Conservation (phyloP, 768 basidiomycete genomes). For the Mycena kentingensis region DNA sequence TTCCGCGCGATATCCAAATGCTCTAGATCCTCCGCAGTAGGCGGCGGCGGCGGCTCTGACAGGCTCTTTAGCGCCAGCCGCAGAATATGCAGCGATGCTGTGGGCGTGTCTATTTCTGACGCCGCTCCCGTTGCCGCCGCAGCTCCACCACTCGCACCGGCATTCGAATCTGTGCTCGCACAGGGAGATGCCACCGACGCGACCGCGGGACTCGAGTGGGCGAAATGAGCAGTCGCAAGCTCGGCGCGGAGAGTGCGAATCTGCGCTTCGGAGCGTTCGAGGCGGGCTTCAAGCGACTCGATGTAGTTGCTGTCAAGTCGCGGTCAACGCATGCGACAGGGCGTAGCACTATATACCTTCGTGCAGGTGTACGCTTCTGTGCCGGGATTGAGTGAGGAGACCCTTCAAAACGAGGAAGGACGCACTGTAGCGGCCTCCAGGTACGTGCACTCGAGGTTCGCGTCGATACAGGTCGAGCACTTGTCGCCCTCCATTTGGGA, state of each 20-base stretch:
- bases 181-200: neutral
- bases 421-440: constrained; percentile 2
- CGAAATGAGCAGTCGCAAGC: neutral
- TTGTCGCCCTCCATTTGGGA: constrained; percentile 5
- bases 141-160: neutral
- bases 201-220: neutral
- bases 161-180: neutral
- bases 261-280: constrained; percentile 1
- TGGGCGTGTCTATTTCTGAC: neutral
- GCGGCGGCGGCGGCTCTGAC: constrained; percentile 5
- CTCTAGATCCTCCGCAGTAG: constrained; percentile 8
- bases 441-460: constrained; percentile 13
- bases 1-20: constrained; percentile 8
- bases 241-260: neutral
- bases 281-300: constrained; percentile 5
- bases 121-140: too few relatives aligned
- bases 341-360: neutral
- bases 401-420: neutral
- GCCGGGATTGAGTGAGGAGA: neutral
- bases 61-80: constrained; percentile 5
- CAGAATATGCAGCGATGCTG: constrained; percentile 4
- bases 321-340: neutral
- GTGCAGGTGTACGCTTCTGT: constrained; percentile 3
- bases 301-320: neutral
- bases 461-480: constrained; percentile 11